Evolutionary conservation across 1,139 yeast genomes (phyloP).

Genomic region (Magnusiomyces fungicola): DNA sequence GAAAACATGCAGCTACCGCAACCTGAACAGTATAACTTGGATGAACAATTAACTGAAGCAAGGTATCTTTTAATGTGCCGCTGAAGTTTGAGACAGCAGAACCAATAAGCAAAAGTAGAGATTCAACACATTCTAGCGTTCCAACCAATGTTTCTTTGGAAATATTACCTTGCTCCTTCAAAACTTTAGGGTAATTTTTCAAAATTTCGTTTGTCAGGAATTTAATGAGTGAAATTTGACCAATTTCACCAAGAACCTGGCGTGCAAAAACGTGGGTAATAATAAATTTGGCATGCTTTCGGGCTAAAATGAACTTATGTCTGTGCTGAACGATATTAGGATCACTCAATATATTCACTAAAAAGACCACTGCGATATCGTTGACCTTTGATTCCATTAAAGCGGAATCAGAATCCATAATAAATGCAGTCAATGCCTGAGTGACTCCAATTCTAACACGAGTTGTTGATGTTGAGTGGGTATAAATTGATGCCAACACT

Average conservation of each 20-base stretch:
- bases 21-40: conserved; percentile 23
- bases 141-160: conserved; percentile 25
- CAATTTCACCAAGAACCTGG: conserved; percentile 30
- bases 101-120: conserved; percentile 27
- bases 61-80: conserved; percentile 20
- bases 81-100: conserved; percentile 28
- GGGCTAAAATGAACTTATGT: conserved; percentile 22
- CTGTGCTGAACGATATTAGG: conserved; percentile 19
- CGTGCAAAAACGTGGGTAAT: conserved; percentile 26
- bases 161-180: conserved; percentile 22
- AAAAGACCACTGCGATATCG: conserved; percentile 23
- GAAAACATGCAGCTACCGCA: conserved; percentile 21
- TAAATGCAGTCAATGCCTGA: conserved; percentile 25
- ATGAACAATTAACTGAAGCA: conserved; percentile 18
- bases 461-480: conserved; percentile 18
- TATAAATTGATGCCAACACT: conserved; percentile 19
- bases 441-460: conserved; percentile 27
- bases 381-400: conserved; percentile 25
- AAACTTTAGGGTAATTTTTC: conserved; percentile 24
- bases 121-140: conserved; percentile 24
- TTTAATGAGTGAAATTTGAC: conserved; percentile 28
- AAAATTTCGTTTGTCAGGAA: conserved; percentile 26
- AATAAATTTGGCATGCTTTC: conserved; percentile 26
- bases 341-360: conserved; percentile 20
- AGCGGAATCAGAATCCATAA: conserved; percentile 20